These are phyloP conservation scores for Cladosporium sp. DNA, from an alignment of 2,329 filamentous ascomycete genomes.

Conservation along the genomic window DNA sequence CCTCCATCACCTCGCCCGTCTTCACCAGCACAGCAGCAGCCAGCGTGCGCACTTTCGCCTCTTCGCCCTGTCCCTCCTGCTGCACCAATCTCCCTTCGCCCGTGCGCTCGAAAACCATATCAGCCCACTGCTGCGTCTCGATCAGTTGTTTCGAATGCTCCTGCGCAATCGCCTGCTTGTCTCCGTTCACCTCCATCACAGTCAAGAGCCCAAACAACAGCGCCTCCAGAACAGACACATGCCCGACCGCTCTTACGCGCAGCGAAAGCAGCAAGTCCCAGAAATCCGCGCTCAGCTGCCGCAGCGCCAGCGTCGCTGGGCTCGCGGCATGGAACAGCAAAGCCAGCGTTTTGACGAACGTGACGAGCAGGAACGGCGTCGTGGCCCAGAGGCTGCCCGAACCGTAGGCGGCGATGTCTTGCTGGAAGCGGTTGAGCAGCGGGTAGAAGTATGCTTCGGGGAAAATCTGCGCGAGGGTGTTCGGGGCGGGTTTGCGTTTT, in stretches of 20 bases:
- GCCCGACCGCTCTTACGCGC: constrained; percentile 49
- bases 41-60: constrained; percentile 76
- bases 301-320: constrained; percentile 71
- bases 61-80: constrained; percentile 58
- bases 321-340: constrained; percentile 82
- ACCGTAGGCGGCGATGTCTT: constrained; percentile 37
- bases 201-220: constrained; percentile 78
- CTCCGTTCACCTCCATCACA: constrained; percentile 76
- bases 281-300: constrained; percentile 79
- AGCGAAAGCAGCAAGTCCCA: constrained; percentile 79
- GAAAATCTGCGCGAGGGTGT: constrained; percentile 76
- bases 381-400: constrained; percentile 61
- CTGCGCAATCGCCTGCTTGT: constrained; percentile 70
- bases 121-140: constrained; percentile 86
- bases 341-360: constrained; percentile 83
- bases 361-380: constrained; percentile 71
- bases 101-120: constrained; percentile 65
- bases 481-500: constrained; percentile 62
- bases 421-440: constrained; percentile 67
- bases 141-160: constrained; percentile 74
- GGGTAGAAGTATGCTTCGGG: constrained; percentile 82
- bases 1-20: constrained; percentile 77
- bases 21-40: constrained; percentile 76
- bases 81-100: constrained; percentile 38
- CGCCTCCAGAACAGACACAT: constrained; percentile 66